Evolutionary conservation across 2,329 filamentous ascomycete species (phyloP), one percentile per base, ranked within the genome.

Genomic region (Fusarium subtropicale): DNA sequence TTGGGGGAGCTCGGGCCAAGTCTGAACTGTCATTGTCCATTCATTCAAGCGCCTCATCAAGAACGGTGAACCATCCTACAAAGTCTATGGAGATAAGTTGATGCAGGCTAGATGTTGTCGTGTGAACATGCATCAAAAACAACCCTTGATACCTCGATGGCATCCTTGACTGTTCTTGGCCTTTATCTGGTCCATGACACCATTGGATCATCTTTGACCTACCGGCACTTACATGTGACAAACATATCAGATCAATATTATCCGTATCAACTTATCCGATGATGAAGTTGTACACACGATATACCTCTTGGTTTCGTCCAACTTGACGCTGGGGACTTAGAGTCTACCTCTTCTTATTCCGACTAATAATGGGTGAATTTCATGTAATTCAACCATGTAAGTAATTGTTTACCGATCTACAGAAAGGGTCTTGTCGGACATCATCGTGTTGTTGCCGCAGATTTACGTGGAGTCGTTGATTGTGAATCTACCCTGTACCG

Each of bases 401-500:
- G n/a, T 13, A 10, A 38, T 38, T 51, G 1, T 22, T 34, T 30
- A 15, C 31, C n/a, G 48, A 41, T 28, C 18, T 46, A 47, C 7
- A n/a, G 13, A 22, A 16, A 16, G 24, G 10, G 33, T 20, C 24
- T 28, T 16, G 22, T 20, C 24, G 33, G 48, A n/a, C 22, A 41
- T 44, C 15, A 44, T 42, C 22, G 41, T 44, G 7, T 7, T 11
- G 22, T 22, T 41, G 8, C 10, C 16, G 16, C 5, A 26, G 10
- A 9, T 16, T 26, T 26, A 26, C 22, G 18, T 44, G 22, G 5
- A 26, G 39, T 44, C 16, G 8, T 18, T 41, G 13, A 44, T 9
- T 55, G 18, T 31, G 30, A 33, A 56, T 44, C 38, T 69, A 71
- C 66, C 67, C 67, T 68, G 45, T 55, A 69, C 44, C 50, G 56